phyloP scores from a whole-genome alignment of 352 stramenopile species.

The Globisporangium mamillatum region DNA sequence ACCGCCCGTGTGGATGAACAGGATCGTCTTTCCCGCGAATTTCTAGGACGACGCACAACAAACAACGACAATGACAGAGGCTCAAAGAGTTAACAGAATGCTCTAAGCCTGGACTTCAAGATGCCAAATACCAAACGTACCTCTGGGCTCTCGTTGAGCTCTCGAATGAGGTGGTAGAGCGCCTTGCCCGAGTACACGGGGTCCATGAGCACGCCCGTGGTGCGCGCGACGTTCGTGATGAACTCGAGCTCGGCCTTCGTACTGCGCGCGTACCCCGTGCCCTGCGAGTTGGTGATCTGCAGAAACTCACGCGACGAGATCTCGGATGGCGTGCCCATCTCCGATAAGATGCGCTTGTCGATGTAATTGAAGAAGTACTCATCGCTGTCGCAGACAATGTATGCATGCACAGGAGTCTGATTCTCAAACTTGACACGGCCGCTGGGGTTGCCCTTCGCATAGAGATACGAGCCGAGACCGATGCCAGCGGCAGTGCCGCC shows the following conservation, averaged over 20 bases:
- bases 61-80: neutral
- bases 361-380: slow-evolving; percentile 85
- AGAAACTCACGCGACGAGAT: slow-evolving; percentile 66
- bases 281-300: slow-evolving; percentile 81
- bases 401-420: slow-evolving; percentile 59
- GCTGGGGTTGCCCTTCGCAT: slow-evolving; percentile 25
- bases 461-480: slow-evolving; percentile 69
- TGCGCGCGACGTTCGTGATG: slow-evolving; percentile 63
- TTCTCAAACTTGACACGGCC: slow-evolving; percentile 35
- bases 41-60: slow-evolving; percentile 35
- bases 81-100: neutral
- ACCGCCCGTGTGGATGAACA: slow-evolving; percentile 92
- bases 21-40: slow-evolving; percentile 77
- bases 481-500: slow-evolving; percentile 79
- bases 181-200: slow-evolving; percentile 88
- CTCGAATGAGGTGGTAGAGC: slow-evolving; percentile 76
- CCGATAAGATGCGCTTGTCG: slow-evolving; percentile 62
- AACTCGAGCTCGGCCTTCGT: slow-evolving; percentile 79
- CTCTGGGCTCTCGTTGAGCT: slow-evolving; percentile 67
- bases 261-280: slow-evolving; percentile 76
- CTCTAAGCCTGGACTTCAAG: neutral
- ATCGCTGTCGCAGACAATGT: slow-evolving; percentile 86
- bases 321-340: slow-evolving; percentile 50
- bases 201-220: slow-evolving; percentile 81
- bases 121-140: slow-evolving; percentile 7